Evolutionary conservation across 2,329 filamentous ascomycete genomes (phyloP), one percentile per base, ranked within the genome.

Genomic region (Trichoderma endophyticum): DNA sequence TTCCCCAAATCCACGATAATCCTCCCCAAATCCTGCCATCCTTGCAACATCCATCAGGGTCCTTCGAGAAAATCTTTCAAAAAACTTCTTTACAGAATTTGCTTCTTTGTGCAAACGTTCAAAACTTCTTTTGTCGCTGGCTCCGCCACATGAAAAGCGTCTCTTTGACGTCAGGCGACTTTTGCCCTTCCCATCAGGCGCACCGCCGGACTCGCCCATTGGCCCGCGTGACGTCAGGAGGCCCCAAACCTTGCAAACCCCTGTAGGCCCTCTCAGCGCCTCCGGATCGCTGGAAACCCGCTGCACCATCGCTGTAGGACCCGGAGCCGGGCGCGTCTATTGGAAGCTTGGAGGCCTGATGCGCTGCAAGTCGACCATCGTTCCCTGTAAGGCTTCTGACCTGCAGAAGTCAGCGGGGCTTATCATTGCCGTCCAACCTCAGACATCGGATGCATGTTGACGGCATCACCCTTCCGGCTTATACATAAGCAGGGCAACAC

Each of bases 61-160:
- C 43, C n/a, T 48, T 48, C 4, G 3, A 48, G 21, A 48, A 48
- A 48, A 21, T 2, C 1, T 43, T 43, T 8, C n/a, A 48, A 9
- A 39, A 48, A 8, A 7, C 36, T 43, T 39, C 36, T 43, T 43
- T 43, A 18, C 36, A 43, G 36, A 43, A 7, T 7, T 43, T 43
- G 18, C 36, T 11, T 21, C 43, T 5, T 48, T 48, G 43, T n/a
- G 43, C 43, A 4, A 48, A n/a, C n/a, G 18, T 48, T 8, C 43
- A 59, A 28, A 28, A 26, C 14, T 34, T 34, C 8, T n/a, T 39
- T 36, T 65, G 36, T 54, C 8, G 36, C 57, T 3, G 6, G 70
- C 70, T 62, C 63, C 64, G 77, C 79, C 81, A 85, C 87, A 87
- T 36, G 59, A 43, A 30, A 61, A 48, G 43, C 43, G 68, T 48